Evolutionary conservation across 306 rosid genomes (phyloP).

Genomic region (Medicago arabica): DNA sequence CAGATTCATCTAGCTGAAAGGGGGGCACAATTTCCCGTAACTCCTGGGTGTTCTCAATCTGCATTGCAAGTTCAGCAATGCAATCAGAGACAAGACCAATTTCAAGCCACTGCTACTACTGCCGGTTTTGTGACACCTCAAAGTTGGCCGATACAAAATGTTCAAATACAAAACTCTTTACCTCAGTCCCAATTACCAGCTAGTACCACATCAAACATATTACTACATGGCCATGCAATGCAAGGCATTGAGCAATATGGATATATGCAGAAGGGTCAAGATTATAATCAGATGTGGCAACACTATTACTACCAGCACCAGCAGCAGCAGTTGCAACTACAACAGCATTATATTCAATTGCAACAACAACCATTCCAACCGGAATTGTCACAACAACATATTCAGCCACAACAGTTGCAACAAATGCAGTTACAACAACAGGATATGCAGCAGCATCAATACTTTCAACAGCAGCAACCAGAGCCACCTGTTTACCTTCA

Average conservation of each 20-base stretch:
- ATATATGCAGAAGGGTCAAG: slow-evolving; percentile 60
- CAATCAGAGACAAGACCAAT: slow-evolving; percentile 61
- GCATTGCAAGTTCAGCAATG: slow-evolving; percentile 56
- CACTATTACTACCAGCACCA: slow-evolving; percentile 85
- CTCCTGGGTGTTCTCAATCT: slow-evolving; percentile 53
- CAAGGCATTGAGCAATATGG: slow-evolving; percentile 63
- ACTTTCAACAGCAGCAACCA: slow-evolving; percentile 40
- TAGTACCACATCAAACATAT: slow-evolving; percentile 43
- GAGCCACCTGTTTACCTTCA: slow-evolving; percentile 48
- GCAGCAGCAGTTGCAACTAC: slow-evolving; percentile 72
- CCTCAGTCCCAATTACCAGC: slow-evolving; percentile 60
- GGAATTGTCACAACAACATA: slow-evolving; percentile 52
- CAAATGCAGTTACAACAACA: slow-evolving; percentile 52
- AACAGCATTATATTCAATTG: slow-evolving; percentile 54
- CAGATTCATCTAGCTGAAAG: slow-evolving; percentile 49
- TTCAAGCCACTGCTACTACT: slow-evolving; percentile 52
- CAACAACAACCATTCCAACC: slow-evolving; percentile 55
- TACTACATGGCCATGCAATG: slow-evolving; percentile 49
- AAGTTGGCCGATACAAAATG: slow-evolving; percentile 58
- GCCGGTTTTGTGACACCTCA: slow-evolving; percentile 44
- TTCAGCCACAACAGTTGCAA: slow-evolving; percentile 52
- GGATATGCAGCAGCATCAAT: slow-evolving; percentile 51
- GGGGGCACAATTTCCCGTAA: slow-evolving; percentile 48
- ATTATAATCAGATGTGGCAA: slow-evolving; percentile 80
- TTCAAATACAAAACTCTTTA: slow-evolving; percentile 54